A percentile compares a stretch with the other conserved stretches of the same genome.
Evolutionary conservation across 352 stramenopile genomes (phyloP).

Genomic region (Pythium sp.): DNA sequence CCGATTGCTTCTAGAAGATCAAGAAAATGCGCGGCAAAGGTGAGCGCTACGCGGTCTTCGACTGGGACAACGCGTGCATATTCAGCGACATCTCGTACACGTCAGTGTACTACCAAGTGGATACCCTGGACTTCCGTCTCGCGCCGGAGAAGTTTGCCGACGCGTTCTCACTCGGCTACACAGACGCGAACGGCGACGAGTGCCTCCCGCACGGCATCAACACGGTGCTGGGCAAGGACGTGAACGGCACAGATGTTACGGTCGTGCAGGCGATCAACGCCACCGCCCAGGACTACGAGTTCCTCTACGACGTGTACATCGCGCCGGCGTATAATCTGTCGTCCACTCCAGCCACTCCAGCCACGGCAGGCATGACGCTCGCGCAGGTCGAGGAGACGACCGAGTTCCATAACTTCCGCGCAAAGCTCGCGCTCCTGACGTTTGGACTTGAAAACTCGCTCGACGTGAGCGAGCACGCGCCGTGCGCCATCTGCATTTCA

Average conservation of each 20-base stretch:
- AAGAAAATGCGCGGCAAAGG: not conserved
- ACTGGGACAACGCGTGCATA: not conserved
- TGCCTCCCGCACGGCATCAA: slow-evolving; percentile 43
- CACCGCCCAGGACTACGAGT: slow-evolving; percentile 42
- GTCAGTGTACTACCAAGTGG: not conserved
- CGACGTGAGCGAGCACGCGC: not conserved
- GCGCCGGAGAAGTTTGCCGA: not conserved
- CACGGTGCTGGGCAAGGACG: slow-evolving; percentile 42
- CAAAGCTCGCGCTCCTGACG: not conserved
- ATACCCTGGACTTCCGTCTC: not conserved
- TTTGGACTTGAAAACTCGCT: not conserved
- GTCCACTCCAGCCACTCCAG: no score
- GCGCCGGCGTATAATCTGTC: slow-evolving; percentile 15
- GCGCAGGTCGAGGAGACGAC: not conserved
- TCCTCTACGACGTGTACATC: slow-evolving; percentile 57
- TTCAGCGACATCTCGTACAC: not conserved
- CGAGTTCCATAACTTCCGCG: not conserved
- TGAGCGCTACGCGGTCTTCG: not conserved
- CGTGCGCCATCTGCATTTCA: not conserved
- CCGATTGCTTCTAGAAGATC: not conserved
- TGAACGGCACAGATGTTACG: slow-evolving; percentile 49
- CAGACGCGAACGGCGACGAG: slow-evolving; percentile 28
- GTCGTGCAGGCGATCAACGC: slow-evolving; percentile 28
- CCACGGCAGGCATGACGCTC: not conserved
- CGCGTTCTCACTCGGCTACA: not conserved